phyloP scores from a whole-genome alignment of 2,329 filamentous ascomycete species.

The Chaetoscypha palmicola region DNA sequence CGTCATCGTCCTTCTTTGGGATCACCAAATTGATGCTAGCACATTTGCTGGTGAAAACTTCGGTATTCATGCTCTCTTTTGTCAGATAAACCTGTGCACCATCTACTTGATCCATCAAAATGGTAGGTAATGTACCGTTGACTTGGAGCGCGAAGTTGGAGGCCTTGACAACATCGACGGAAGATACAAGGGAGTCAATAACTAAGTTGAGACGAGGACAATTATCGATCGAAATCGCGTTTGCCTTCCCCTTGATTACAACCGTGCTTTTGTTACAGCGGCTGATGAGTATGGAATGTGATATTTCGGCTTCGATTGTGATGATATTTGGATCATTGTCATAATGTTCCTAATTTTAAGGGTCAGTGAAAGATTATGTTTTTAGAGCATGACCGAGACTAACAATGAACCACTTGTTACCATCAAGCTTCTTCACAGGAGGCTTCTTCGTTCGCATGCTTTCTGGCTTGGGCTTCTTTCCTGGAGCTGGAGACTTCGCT shows the following conservation, averaged over 20 bases:
- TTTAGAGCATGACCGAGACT: too few species aligned
- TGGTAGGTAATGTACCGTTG: conserved; percentile 74
- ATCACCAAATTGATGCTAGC: conserved; percentile 82
- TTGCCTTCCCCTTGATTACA: conserved; percentile 86
- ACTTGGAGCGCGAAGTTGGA: conserved; percentile 94
- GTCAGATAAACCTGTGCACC: conserved; percentile 81
- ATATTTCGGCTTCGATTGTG: conserved; percentile 72
- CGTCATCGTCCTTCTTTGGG: conserved; percentile 54
- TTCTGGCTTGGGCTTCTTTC: conserved; percentile 80
- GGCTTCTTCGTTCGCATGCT: conserved; percentile 80
- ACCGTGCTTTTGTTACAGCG: conserved; percentile 88
- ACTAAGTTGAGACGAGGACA: conserved; percentile 76
- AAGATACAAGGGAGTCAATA: conserved; percentile 82
- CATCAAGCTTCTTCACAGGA: conserved; percentile 69
- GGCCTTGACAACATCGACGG: conserved; percentile 91
- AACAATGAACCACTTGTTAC: conserved; percentile 89
- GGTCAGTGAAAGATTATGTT: too few species aligned
- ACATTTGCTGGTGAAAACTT: conserved; percentile 86
- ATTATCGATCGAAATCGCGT: conserved; percentile 95
- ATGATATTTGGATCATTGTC: conserved; percentile 68
- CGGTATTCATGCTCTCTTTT: conserved; percentile 68
- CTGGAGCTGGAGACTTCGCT: conserved; percentile 79
- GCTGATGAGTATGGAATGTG: conserved; percentile 86
- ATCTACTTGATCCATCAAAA: conserved; percentile 90
- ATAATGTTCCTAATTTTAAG: conserved; percentile 75